Conservation (phyloP, 192 early-diverging fungal genomes). For the Gryganskiella cystojenkinii region DNA sequence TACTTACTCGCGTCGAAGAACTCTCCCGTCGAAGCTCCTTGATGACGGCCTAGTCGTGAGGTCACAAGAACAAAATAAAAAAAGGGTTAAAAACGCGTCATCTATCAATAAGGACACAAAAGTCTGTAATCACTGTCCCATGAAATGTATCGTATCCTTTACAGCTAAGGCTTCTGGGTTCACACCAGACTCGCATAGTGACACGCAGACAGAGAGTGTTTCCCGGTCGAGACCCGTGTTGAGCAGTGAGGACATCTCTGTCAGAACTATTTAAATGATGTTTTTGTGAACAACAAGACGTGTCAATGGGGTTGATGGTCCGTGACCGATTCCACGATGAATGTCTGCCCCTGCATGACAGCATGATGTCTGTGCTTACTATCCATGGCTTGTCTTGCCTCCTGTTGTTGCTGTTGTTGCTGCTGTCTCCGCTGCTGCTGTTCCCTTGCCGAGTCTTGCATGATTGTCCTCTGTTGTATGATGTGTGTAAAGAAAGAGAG, state of each 20-base stretch:
- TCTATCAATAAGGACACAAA: background rate
- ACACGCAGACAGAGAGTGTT: conserved; percentile 76
- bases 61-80: background rate
- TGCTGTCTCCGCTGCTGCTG: conserved; percentile 26
- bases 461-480: too few species aligned
- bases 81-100: background rate
- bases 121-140: too few species aligned
- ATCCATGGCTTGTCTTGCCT: conserved; percentile 55
- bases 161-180: conserved; percentile 84
- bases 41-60: conserved; percentile 48
- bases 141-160: too few species aligned
- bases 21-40: conserved; percentile 58
- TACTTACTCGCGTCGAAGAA: conserved; percentile 40
- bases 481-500: too few species aligned
- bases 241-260: conserved; percentile 79
- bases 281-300: background rate
- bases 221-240: conserved; percentile 81
- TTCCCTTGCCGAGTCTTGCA: conserved; percentile 35
- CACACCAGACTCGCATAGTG: conserved; percentile 81
- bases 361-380: conserved; percentile 28
- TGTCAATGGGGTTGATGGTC: background rate
- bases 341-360: background rate
- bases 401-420: conserved; percentile 37
- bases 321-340: too few species aligned
- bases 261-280: conserved; percentile 51